A percentile compares a stretch with the other conserved stretches of the same genome.
Conservation (phyloP, 768 basidiomycete species). For the Dentipellis fragilis region DNA sequence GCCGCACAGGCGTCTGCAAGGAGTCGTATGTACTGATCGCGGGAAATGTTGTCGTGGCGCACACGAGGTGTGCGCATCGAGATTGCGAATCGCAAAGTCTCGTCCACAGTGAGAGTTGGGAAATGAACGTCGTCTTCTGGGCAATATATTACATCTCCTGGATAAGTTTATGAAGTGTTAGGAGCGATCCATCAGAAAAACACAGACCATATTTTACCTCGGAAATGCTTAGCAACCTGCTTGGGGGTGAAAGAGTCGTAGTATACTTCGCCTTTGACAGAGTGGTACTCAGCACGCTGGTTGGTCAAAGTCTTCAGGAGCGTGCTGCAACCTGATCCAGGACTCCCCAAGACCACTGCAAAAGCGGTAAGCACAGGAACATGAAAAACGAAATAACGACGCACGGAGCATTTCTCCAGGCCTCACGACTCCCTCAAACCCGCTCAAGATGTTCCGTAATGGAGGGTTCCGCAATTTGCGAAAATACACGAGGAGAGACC, state of each 20-base stretch:
- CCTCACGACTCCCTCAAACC: constrained; percentile 45
- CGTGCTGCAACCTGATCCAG: constrained; percentile 78
- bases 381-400: constrained; percentile 20
- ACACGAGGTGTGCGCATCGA: constrained; percentile 56
- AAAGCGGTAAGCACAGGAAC: neutral
- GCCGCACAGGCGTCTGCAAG: constrained; percentile 46
- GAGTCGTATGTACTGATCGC: constrained; percentile 25
- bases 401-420: constrained; percentile 64
- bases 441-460: constrained; percentile 41
- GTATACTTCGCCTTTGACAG: constrained; percentile 56
- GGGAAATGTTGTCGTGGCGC: constrained; percentile 33
- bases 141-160: constrained; percentile 64
- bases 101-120: constrained; percentile 70
- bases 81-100: constrained; percentile 65
- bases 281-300: constrained; percentile 55
- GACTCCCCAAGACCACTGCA: constrained; percentile 75
- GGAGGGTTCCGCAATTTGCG: constrained; percentile 47
- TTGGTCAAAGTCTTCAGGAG: constrained; percentile 78
- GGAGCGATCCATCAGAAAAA: neutral
- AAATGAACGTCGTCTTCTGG: constrained; percentile 85
- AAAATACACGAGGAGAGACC: constrained; percentile 31
- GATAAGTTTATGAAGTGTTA: neutral
- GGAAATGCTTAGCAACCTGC: constrained; percentile 53
- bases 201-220: constrained; percentile 24
- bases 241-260: constrained; percentile 70